Base-by-base conservation (phyloP, 306 rosid species). In the Chamaecrista fasciculata region DNA sequence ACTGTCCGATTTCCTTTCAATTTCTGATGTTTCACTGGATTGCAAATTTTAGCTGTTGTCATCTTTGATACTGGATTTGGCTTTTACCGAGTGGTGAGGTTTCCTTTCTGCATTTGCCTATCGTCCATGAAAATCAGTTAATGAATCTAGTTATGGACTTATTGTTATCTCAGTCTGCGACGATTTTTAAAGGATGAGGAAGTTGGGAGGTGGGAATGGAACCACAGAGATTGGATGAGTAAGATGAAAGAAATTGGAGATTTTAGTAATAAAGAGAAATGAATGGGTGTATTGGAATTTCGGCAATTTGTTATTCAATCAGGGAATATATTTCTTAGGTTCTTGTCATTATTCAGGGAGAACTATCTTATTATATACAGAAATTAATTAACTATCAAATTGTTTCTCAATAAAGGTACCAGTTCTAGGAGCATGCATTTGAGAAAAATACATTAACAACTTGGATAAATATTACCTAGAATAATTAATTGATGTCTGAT, bases 391-490 rank as follows among this genome's bases (percentile, higher is more conserved):
- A 3, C 53, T 47, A 24, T 71, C 28, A 19, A 56, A 18, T 25
- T 36, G 8, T 52, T 70, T 34, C 26, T 50, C n/a, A 39, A 11
- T 50, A 36, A 36, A 40, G 26, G 36, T 40, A 11, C 53, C 62
- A 51, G 50, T 25, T 67, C 48, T 52, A 55, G 64, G 64, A 37
- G 28, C 56, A 9, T 56, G 33, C n/a, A 43, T 62, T 28, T 31
- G 42, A 36, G 58, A 8, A 52, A 40, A 57, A 18, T 20, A 52
- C 64, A 24, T 29, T 65, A 37, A 11, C 24, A 62, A 24, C 26
- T 72, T 61, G 21, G 36, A 43, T 77, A 40, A 9, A 11, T 18
- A 16, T 6, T 18, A 59, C 67, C 20, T 23, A 37, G 58, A 39
- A 46, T 23, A 47, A 28, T 52, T 40, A 55, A 26, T 42, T 2